phyloP scores from a whole-genome alignment of 345 rosid genomes.

The Microcos paniculata region DNA sequence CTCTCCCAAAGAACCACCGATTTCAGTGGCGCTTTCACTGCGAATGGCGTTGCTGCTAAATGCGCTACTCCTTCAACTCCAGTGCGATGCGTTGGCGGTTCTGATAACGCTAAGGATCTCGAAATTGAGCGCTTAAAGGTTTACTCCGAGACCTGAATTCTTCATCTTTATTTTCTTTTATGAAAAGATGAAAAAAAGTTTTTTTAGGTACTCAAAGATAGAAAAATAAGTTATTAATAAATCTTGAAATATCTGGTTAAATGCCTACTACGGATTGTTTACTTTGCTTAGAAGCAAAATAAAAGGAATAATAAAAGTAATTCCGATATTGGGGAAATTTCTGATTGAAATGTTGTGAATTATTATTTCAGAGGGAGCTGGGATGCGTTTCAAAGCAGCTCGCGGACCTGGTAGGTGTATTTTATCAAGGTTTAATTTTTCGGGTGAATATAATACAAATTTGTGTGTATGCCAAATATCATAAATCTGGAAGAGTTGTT shows the following conservation, averaged over 20 bases:
- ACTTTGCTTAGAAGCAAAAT: not conserved
- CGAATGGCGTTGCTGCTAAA: not conserved
- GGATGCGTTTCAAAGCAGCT: slow-evolving; percentile 51
- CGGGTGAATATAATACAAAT: not conserved
- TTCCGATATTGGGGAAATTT: not conserved
- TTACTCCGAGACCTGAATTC: not conserved
- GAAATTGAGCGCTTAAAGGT: slow-evolving; percentile 76
- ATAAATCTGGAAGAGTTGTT: not conserved
- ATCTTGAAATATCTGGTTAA: not conserved
- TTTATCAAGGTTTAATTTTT: not conserved
- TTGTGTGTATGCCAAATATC: not conserved
- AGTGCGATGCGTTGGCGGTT: slow-evolving; percentile 13
- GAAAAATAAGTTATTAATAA: not conserved
- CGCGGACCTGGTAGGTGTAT: slow-evolving; percentile 30
- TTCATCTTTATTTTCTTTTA: not conserved
- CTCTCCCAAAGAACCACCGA: slow-evolving; percentile 55
- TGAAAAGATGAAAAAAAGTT: too few species aligned
- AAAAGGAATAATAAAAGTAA: not conserved
- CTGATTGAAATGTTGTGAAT: not conserved
- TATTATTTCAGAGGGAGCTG: slow-evolving; percentile 59
- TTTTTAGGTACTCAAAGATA: too few species aligned
- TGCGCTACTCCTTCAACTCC: slow-evolving; percentile 29
- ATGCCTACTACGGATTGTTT: not conserved
- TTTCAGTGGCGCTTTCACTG: slow-evolving; percentile 3
- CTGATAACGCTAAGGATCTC: slow-evolving; percentile 39